These are phyloP conservation scores for Pholiota adiposa DNA, from an alignment of 1,284 basidiomycete species.

Conservation along the genomic window DNA sequence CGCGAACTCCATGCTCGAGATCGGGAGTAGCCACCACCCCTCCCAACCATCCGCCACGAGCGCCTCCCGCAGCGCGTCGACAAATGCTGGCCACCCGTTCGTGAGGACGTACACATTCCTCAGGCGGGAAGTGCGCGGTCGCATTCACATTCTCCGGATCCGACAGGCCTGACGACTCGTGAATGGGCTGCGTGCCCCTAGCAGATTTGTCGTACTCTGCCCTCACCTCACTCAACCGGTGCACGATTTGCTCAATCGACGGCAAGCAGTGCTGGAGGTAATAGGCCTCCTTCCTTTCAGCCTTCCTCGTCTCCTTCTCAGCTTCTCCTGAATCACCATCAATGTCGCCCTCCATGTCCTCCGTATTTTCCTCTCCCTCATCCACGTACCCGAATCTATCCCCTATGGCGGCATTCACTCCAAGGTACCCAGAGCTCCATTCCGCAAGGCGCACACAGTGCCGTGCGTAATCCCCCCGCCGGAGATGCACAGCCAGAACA, in stretches of 20 bases:
- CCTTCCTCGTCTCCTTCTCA: slow-evolving; percentile 12
- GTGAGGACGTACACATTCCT: slow-evolving; percentile 39
- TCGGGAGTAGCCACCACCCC: slow-evolving; percentile 38
- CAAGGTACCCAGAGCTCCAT: slow-evolving; percentile 56
- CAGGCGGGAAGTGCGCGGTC: not conserved
- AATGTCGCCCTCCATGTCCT: too few species aligned
- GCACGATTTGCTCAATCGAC: slow-evolving; percentile 53
- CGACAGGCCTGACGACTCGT: too few species aligned
- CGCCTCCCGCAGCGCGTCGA: slow-evolving; percentile 48
- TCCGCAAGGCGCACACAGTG: slow-evolving; percentile 62
- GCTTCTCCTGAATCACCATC: not conserved
- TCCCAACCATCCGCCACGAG: slow-evolving; percentile 56
- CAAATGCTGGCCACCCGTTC: slow-evolving; percentile 60
- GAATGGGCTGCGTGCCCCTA: too few species aligned
- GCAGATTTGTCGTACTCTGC: slow-evolving; percentile 35
- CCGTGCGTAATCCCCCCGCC: slow-evolving; percentile 66
- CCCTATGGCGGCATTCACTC: slow-evolving; percentile 54
- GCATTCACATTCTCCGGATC: too few species aligned
- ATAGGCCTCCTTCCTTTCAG: slow-evolving; percentile 29
- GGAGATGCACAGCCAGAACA: slow-evolving; percentile 67
- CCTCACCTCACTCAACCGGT: slow-evolving; percentile 44
- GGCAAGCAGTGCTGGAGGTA: slow-evolving; percentile 66
- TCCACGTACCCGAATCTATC: slow-evolving; percentile 46
- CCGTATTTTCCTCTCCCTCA: slow-evolving; percentile 25
- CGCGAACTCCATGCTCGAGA: slow-evolving; percentile 37